These are phyloP conservation scores for Teratosphaeriaceae sp. DNA, from an alignment of 2,329 filamentous ascomycete species.

Conservation along the genomic window DNA sequence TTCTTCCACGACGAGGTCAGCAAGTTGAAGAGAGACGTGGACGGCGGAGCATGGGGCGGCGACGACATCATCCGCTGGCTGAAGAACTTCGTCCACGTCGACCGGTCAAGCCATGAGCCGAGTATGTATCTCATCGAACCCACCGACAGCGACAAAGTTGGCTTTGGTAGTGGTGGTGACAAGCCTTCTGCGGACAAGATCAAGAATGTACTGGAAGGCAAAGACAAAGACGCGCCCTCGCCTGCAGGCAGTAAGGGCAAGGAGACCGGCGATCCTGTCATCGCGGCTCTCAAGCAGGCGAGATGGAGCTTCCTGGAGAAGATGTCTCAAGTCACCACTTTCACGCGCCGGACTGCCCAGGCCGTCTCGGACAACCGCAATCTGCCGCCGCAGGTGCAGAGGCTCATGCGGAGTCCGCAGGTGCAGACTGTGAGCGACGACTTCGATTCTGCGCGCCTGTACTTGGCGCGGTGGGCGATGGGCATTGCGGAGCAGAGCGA, in stretches of 20 bases:
- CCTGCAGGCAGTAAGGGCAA: constrained; percentile 30
- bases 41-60: constrained; percentile 89
- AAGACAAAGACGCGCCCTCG: constrained; percentile 29
- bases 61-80: constrained; percentile 93
- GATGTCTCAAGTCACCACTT: constrained; percentile 94
- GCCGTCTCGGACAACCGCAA: constrained; percentile 88
- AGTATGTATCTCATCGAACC: constrained; percentile 91
- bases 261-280: constrained; percentile 76
- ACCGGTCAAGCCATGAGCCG: constrained; percentile 77
- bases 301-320: constrained; percentile 96
- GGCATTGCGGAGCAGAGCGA: constrained; percentile 97
- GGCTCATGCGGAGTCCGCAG: constrained; percentile 82
- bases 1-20: constrained; percentile 98
- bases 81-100: constrained; percentile 72
- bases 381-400: constrained; percentile 78
- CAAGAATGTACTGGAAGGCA: constrained; percentile 35
- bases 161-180: constrained; percentile 59
- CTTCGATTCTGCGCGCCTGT: constrained; percentile 92
- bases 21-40: constrained; percentile 53
- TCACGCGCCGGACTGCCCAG: constrained; percentile 85
- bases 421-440: constrained; percentile 94
- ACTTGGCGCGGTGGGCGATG: constrained; percentile 97
- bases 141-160: constrained; percentile 71
- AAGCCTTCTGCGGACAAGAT: constrained; percentile 47
- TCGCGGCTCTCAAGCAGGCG: constrained; percentile 89